Base-by-base conservation (phyloP, 2,329 filamentous ascomycete genomes). In the Penicillium sp. region DNA sequence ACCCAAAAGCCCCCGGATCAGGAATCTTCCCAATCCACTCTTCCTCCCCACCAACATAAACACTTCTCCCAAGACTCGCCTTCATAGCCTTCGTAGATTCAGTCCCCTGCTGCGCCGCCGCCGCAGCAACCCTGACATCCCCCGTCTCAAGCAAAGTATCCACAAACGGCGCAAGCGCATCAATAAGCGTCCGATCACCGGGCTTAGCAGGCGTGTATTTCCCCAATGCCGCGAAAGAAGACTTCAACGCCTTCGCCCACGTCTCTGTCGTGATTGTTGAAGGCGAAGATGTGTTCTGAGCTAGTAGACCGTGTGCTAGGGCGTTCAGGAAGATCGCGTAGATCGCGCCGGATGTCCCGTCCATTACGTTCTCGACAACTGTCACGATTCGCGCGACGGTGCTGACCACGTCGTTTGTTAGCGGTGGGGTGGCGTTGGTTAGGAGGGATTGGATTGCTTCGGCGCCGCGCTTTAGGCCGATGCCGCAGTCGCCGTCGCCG, bases 301-400 rank as follows among this genome's bases (percentile, higher is more conserved):
- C 75, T 48, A 82, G 79, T 19, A 87, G 73, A n/a, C 83, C 86
- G 61, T 88, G 84, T 23, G 90, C 86, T 6, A 96, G 85, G 0
- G 91, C 87, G 72, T 96, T 96, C 59, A 96, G 81, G 81, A 96
- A 96, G 72, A 97, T 96, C 69, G 91, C 89, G 71, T 90, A 90
- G 54, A 91, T 82, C 25, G 88, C 88, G n/a, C 88, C 88, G 1
- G 85, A 88, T 3, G 88, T 91, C 49, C 88, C 88, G 68, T 90
- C 88, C 87, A 91, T 90, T 56, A 78, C 83, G 40, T 81, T 82
- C 70, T 91, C 88, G 16, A 90, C 84, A 2, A 87, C 80, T 31
- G 80, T 80, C 55, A 84, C 84, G 62, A 89, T 84, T 57, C 79
- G 78, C 66, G 83, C 79, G 47, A 90, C 72, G 58, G 86, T 84